Conservation (phyloP, 257 asterid genomes). For the Solanum pimpinellifolium region DNA sequence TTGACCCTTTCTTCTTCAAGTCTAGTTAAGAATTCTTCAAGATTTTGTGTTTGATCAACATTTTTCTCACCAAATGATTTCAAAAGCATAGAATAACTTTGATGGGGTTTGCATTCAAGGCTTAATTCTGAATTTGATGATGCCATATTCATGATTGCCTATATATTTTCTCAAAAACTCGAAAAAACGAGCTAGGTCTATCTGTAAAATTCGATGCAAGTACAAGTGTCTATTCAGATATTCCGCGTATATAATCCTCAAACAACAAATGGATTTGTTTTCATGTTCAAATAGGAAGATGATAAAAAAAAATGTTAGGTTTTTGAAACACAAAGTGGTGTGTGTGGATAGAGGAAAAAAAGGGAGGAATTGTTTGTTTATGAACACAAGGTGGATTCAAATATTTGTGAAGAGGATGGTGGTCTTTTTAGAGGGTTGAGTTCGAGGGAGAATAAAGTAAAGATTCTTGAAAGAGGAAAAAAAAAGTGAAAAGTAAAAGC, state of each 20-base stretch:
- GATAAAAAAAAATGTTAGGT: not conserved
- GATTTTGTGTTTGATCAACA: conserved; percentile 38
- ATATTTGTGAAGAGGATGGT: conserved; percentile 6
- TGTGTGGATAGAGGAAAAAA: conserved; percentile 12
- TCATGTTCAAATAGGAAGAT: not conserved
- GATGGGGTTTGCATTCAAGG: conserved; percentile 71
- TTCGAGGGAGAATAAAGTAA: conserved; percentile 59
- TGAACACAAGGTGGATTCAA: conserved; percentile 40
- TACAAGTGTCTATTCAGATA: not conserved
- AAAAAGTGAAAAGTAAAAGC: conserved; percentile 12
- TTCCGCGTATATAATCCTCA: not conserved
- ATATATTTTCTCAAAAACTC: not conserved
- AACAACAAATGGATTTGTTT: not conserved
- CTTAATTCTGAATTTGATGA: conserved; percentile 61
- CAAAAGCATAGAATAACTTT: conserved; percentile 47
- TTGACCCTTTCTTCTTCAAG: conserved; percentile 89
- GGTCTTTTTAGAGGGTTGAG: conserved; percentile 35
- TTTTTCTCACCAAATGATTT: conserved; percentile 50
- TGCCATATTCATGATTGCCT: conserved; percentile 31
- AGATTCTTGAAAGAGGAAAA: conserved; percentile 36
- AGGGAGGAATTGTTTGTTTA: conserved; percentile 37
- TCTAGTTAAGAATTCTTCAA: conserved; percentile 62
- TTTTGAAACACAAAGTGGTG: conserved; percentile 21
- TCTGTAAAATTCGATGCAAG: not conserved
- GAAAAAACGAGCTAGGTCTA: not conserved